phyloP scores from a whole-genome alignment of 805 yeast species.

The Myxozyma neotropica region DNA sequence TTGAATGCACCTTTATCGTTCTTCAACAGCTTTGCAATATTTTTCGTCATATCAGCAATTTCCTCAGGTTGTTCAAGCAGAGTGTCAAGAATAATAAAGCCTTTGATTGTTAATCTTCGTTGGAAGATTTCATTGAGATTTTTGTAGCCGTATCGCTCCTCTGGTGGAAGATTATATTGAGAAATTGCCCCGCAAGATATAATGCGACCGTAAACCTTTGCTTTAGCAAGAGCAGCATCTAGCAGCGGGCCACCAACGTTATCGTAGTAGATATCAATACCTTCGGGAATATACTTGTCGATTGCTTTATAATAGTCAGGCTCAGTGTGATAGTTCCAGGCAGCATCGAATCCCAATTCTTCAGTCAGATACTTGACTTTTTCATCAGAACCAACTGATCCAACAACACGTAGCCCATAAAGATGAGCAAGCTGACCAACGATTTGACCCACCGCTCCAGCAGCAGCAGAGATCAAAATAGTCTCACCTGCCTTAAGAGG shows the following conservation, averaged over 20 bases:
- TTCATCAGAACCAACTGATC: conserved; percentile 61
- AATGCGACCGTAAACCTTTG: conserved; percentile 46
- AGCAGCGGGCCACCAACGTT: conserved; percentile 66
- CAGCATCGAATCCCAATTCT: conserved; percentile 55
- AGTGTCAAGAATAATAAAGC: conserved; percentile 56
- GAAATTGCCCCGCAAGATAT: conserved; percentile 68
- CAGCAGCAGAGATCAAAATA: conserved; percentile 63
- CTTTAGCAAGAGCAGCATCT: conserved; percentile 48
- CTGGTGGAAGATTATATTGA: conserved; percentile 53
- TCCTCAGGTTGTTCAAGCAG: conserved; percentile 34
- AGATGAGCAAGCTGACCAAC: conserved; percentile 60
- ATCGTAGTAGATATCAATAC: conserved; percentile 59
- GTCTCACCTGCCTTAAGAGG: conserved; percentile 49
- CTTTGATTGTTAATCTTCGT: conserved; percentile 55
- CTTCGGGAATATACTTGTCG: conserved; percentile 49
- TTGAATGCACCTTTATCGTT: conserved; percentile 16
- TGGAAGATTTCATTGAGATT: conserved; percentile 51
- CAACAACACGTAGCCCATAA: conserved; percentile 59
- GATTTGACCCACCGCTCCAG: conserved; percentile 72
- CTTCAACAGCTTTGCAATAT: conserved; percentile 9
- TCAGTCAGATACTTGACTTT: conserved; percentile 58
- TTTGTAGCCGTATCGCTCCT: conserved; percentile 43
- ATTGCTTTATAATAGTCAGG: conserved; percentile 45
- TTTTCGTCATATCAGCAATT: conserved; percentile 33
- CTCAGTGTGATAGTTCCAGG: conserved; percentile 55